Conservation (phyloP, 169 alveolate genomes). For the Eimeria acervulina region DNA sequence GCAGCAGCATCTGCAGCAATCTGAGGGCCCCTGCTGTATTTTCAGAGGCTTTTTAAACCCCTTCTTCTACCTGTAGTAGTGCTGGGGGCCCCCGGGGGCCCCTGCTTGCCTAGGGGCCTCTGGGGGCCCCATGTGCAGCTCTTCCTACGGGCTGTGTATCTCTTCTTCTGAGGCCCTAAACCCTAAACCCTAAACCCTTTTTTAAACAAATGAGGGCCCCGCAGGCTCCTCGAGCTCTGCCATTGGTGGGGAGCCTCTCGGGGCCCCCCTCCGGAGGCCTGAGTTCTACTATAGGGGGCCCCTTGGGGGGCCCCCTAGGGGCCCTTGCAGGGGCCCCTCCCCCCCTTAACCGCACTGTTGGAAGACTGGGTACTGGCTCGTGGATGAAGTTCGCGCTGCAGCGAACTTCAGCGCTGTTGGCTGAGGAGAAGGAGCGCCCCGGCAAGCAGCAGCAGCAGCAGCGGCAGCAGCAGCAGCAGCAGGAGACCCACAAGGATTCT, state of each 20-base stretch:
- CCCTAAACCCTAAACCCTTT: neutral
- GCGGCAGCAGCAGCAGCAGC: neutral
- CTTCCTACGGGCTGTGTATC: neutral
- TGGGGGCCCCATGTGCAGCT: neutral
- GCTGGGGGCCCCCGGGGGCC: conserved; percentile 48
- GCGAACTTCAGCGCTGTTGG: conserved; percentile 46
- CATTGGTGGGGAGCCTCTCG: neutral
- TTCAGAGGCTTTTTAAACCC: neutral
- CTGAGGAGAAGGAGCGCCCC: neutral
- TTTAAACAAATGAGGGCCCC: neutral
- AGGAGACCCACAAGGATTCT: neutral
- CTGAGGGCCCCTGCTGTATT: neutral
- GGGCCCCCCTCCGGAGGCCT: conserved; percentile 17
- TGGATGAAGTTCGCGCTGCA: conserved; percentile 52
- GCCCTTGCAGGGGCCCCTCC: conserved; percentile 71
- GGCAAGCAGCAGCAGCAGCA: too few relatives aligned
- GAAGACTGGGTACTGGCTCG: conserved; percentile 33
- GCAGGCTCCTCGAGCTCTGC: conserved; percentile 11
- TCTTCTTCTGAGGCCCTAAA: neutral
- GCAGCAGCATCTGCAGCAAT: neutral
- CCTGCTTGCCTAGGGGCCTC: neutral
- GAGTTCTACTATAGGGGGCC: neutral
- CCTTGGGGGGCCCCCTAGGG: conserved; percentile 23
- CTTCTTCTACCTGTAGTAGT: neutral
- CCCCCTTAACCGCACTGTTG: conserved; percentile 38